Percentiles rank a stretch among this genome's conserved stretches.
These are phyloP conservation scores for Cubamyces lactineus DNA, from an alignment of 768 basidiomycete genomes.

Conservation along the genomic window DNA sequence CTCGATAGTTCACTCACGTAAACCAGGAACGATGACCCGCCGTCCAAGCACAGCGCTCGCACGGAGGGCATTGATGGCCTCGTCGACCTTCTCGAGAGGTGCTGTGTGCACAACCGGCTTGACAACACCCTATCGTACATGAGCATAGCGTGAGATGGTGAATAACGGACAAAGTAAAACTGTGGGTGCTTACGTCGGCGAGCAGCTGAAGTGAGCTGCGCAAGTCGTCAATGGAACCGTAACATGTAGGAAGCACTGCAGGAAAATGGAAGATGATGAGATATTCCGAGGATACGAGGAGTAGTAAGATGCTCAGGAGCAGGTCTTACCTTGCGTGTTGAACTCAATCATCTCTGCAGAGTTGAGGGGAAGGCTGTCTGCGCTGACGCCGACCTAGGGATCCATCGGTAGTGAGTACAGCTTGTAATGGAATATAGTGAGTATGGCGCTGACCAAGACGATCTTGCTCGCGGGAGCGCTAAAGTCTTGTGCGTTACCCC, in stretches of 20 bases:
- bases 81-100: neutral
- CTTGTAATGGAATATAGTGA: neutral
- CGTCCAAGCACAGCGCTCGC: neutral
- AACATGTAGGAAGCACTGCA: neutral
- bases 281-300: neutral
- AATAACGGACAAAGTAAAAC: too few relatives aligned
- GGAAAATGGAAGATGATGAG: neutral
- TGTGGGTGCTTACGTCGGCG: neutral
- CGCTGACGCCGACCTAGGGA: neutral
- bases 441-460: neutral
- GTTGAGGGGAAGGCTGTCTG: neutral
- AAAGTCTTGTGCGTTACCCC: neutral
- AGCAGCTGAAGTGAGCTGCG: neutral
- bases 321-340: neutral
- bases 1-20: neutral
- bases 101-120: neutral
- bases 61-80: neutral
- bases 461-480: neutral
- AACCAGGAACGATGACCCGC: neutral
- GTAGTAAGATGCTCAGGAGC: neutral
- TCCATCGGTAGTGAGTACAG: neutral
- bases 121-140: neutral
- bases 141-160: neutral
- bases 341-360: constrained; percentile 3
- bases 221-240: neutral